Percentiles rank a stretch among this genome's conserved stretches.
These are phyloP conservation scores for Hygrophila difformis DNA, from an alignment of 257 asterid genomes.

Conservation along the genomic window DNA sequence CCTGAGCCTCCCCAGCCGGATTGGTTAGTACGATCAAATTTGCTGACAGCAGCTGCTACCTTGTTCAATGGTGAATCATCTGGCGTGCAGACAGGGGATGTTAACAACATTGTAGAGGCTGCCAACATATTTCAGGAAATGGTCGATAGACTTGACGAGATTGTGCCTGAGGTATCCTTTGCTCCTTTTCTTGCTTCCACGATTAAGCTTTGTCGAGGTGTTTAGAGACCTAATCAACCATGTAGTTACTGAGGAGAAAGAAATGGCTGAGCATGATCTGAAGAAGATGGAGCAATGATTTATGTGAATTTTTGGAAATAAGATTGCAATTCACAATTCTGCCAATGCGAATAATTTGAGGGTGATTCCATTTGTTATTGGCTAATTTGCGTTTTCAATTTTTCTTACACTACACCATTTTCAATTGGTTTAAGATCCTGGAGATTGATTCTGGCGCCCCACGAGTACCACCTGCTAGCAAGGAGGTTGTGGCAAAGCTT, in stretches of 20 bases:
- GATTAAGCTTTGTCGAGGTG: neutral
- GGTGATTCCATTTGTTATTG: too few species aligned
- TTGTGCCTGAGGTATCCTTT: conserved; percentile 68
- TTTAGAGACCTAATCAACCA: too few species aligned
- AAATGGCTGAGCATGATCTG: too few species aligned
- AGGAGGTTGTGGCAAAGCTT: conserved; percentile 88
- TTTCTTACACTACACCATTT: conserved; percentile 2
- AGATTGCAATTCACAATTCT: too few species aligned
- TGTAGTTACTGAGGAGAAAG: too few species aligned
- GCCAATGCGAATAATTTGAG: too few species aligned
- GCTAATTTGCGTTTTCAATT: too few species aligned
- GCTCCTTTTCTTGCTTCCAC: neutral
- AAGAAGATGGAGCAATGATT: too few species aligned
- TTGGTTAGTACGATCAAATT: conserved; percentile 68
- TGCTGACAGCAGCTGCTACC: conserved; percentile 63
- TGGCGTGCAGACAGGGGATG: conserved; percentile 30
- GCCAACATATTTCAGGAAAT: conserved; percentile 39
- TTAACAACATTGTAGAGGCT: conserved; percentile 33
- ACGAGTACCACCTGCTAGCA: conserved; percentile 92
- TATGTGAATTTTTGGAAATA: too few species aligned
- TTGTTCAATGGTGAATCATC: conserved; percentile 65
- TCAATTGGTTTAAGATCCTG: conserved; percentile 38
- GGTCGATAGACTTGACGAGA: conserved; percentile 45
- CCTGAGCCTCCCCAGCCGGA: conserved; percentile 89
- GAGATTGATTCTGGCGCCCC: conserved; percentile 56